Evolutionary conservation across 805 yeast genomes (phyloP).

Genomic region (Sugiyamaella floridensis): DNA sequence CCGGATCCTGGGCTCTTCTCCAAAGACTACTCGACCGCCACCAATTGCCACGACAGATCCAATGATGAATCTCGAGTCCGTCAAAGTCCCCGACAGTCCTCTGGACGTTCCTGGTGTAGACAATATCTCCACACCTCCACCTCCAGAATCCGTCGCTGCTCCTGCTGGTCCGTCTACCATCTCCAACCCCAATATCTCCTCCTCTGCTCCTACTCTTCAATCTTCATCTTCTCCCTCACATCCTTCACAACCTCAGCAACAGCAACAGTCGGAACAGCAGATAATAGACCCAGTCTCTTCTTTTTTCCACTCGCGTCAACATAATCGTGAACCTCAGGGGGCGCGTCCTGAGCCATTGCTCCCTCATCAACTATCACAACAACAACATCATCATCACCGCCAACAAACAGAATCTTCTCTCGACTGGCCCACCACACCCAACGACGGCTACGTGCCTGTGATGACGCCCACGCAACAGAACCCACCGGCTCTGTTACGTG

Average conservation of each 20-base stretch:
- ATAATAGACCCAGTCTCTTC: neutral
- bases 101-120: neutral
- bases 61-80: neutral
- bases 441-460: constrained; percentile 5
- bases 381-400: neutral
- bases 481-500: constrained; percentile 5
- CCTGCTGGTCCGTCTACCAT: too few species aligned
- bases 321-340: neutral
- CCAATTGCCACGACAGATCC: neutral
- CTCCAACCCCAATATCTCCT: too few species aligned
- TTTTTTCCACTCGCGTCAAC: neutral
- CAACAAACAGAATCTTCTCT: neutral
- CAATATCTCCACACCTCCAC: too few species aligned
- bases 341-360: neutral
- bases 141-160: too few species aligned
- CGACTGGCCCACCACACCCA: constrained; percentile 1
- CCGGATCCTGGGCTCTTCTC: neutral
- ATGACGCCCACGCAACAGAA: neutral
- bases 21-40: neutral
- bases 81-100: neutral
- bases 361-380: neutral
- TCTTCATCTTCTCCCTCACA: too few species aligned
- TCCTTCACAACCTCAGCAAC: neutral
- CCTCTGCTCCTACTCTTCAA: too few species aligned
- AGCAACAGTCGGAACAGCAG: neutral